A percentile compares a stretch with the other conserved stretches of the same genome.
phyloP scores from a whole-genome alignment of 768 basidiomycete species.

The Russula sp. region DNA sequence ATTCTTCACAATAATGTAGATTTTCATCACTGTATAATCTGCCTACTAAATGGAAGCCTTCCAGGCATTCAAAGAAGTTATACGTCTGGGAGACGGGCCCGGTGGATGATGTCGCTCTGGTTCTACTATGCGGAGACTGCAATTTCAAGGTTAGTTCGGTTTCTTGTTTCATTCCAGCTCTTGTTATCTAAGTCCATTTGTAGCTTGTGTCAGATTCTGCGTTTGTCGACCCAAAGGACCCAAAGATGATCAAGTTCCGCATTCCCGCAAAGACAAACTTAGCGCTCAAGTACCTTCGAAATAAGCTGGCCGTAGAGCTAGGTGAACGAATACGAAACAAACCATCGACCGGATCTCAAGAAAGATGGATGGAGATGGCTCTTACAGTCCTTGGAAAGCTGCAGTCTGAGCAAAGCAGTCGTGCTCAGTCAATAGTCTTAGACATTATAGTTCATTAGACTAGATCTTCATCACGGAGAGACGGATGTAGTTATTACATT shows the following conservation, averaged over 20 bases:
- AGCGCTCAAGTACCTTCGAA: slow-evolving; percentile 77
- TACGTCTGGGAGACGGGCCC: slow-evolving; percentile 94
- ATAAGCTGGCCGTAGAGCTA: slow-evolving; percentile 55
- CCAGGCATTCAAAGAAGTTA: slow-evolving; percentile 88
- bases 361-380: slow-evolving; percentile 71
- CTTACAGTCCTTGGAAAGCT: slow-evolving; percentile 57
- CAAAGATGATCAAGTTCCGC: slow-evolving; percentile 53
- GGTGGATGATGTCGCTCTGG: slow-evolving; percentile 75
- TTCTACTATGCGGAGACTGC: slow-evolving; percentile 84
- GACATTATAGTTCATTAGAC: slow-evolving; percentile 23
- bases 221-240: slow-evolving; percentile 72
- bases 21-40: slow-evolving; percentile 13
- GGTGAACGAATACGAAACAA: slow-evolving; percentile 66
- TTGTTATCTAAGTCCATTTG: neutral
- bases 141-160: slow-evolving; percentile 70
- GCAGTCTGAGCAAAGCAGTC: slow-evolving; percentile 33
- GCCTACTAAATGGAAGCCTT: neutral
- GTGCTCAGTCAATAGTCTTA: slow-evolving; percentile 14
- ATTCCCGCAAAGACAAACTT: slow-evolving; percentile 67
- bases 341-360: slow-evolving; percentile 54
- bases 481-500: too few species aligned
- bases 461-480: too few species aligned
- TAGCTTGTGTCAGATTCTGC: slow-evolving; percentile 72
- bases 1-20: slow-evolving; percentile 88
- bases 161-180: neutral